Evolutionary conservation across 75 land plant genomes (phyloP).

Genomic region (Sequoiadendron giganteum): DNA sequence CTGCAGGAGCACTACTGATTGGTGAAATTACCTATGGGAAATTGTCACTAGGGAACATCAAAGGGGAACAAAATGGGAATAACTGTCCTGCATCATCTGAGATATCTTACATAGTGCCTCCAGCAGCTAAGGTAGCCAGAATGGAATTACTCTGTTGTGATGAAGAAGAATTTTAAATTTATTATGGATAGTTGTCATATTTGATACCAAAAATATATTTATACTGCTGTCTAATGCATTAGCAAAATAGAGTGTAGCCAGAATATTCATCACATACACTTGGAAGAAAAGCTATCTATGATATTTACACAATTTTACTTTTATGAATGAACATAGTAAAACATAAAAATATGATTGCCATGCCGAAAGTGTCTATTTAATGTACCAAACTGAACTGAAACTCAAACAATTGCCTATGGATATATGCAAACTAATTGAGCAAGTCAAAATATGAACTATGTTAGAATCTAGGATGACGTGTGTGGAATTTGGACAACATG

Average conservation of each 20-base stretch:
- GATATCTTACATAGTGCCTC: slow-evolving; percentile 71
- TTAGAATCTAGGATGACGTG: neutral
- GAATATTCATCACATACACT: neutral
- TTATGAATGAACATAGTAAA: neutral
- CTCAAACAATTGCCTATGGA: neutral
- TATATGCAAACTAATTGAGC: neutral
- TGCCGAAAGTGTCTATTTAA: neutral
- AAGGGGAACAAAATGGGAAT: slow-evolving; percentile 47
- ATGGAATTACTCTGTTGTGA: neutral
- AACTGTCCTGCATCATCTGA: slow-evolving; percentile 60
- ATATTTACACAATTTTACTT: neutral
- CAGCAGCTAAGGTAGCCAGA: slow-evolving; percentile 43
- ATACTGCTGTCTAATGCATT: neutral
- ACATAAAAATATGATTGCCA: neutral
- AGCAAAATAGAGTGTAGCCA: neutral
- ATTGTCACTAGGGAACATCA: slow-evolving; percentile 26
- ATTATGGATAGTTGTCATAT: neutral
- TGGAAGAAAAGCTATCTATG: neutral
- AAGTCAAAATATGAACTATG: neutral
- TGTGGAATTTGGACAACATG: neutral
- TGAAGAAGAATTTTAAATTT: neutral
- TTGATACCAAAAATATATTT: neutral
- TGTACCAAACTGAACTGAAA: neutral
- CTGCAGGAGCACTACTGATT: slow-evolving; percentile 63
- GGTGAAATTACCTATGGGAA: slow-evolving; percentile 83